phyloP scores from a whole-genome alignment of 352 stramenopile species.

The Globisporangium middletonii region DNA sequence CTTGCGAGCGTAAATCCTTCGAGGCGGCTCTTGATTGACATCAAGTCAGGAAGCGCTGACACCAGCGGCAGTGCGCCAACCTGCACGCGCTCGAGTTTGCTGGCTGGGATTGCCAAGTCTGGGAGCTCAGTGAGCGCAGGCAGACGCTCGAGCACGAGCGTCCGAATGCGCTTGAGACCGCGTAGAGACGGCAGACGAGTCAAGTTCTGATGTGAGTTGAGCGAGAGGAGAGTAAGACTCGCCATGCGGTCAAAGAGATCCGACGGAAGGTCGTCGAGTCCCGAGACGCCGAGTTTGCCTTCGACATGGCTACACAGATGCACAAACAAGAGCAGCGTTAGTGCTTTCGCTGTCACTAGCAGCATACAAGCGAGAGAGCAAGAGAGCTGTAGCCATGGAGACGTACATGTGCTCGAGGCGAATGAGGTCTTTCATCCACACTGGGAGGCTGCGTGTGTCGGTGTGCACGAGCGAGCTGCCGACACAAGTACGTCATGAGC shows the following conservation, averaged over 20 bases:
- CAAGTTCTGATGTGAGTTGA: slow-evolving; percentile 11
- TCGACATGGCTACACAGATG: slow-evolving; percentile 4
- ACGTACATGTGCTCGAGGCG: slow-evolving; percentile 31
- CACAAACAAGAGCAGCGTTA: not conserved
- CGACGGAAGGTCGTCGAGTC: slow-evolving; percentile 7
- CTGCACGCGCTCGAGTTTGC: slow-evolving; percentile 9
- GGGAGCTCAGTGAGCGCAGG: slow-evolving; percentile 14
- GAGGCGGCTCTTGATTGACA: slow-evolving; percentile 10
- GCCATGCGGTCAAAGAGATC: slow-evolving; percentile 24
- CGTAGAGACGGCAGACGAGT: slow-evolving; percentile 8
- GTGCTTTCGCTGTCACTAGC: not conserved
- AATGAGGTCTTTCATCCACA: slow-evolving; percentile 25
- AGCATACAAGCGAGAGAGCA: not conserved
- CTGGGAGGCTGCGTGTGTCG: slow-evolving; percentile 24
- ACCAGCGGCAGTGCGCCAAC: slow-evolving; percentile 12
- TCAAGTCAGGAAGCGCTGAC: slow-evolving; percentile 15
- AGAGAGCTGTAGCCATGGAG: not conserved
- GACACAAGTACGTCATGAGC: not conserved
- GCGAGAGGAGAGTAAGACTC: slow-evolving; percentile 11
- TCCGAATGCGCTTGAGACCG: slow-evolving; percentile 14
- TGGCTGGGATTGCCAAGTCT: slow-evolving; percentile 3
- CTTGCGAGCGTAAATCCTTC: slow-evolving; percentile 9
- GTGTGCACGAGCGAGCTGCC: slow-evolving; percentile 36
- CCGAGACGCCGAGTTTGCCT: slow-evolving; percentile 9
- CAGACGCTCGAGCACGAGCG: slow-evolving; percentile 18